These are phyloP conservation scores for Fusarium guadeloupense DNA, from an alignment of 2,329 filamentous ascomycete species.

Conservation along the genomic window DNA sequence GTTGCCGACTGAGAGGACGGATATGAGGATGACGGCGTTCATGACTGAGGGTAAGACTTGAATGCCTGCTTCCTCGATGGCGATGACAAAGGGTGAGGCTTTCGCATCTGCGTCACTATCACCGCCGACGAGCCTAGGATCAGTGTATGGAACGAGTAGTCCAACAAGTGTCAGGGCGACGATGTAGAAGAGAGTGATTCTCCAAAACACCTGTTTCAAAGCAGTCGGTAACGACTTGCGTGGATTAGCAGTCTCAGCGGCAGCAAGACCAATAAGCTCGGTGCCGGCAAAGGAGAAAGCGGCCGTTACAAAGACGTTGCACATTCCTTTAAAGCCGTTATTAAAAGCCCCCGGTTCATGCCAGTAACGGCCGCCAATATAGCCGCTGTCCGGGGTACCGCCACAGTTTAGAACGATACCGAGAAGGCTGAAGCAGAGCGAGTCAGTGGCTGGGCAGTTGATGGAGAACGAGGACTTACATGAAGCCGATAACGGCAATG, in stretches of 20 bases:
- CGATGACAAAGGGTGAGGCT: slow-evolving; percentile 92
- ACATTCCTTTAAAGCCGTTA: slow-evolving; percentile 85
- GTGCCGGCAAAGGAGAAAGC: slow-evolving; percentile 81
- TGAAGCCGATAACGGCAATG: slow-evolving; percentile 85
- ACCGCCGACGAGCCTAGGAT: slow-evolving; percentile 67
- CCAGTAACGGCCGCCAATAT: slow-evolving; percentile 86
- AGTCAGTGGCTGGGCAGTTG: slow-evolving; percentile 42
- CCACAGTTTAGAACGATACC: slow-evolving; percentile 88
- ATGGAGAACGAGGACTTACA: slow-evolving; percentile 61
- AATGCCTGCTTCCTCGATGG: slow-evolving; percentile 86
- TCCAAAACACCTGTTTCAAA: slow-evolving; percentile 95
- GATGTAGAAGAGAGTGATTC: slow-evolving; percentile 90
- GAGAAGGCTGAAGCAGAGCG: slow-evolving; percentile 67
- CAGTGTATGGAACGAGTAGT: slow-evolving; percentile 79
- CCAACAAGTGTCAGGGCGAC: slow-evolving; percentile 83
- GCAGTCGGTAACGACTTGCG: slow-evolving; percentile 85
- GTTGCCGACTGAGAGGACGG: slow-evolving; percentile 91
- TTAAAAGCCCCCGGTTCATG: slow-evolving; percentile 82
- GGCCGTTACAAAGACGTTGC: slow-evolving; percentile 78
- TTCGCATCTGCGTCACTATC: slow-evolving; percentile 70
- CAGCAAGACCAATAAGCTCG: slow-evolving; percentile 79
- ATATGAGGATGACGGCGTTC: slow-evolving; percentile 93
- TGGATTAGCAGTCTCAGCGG: slow-evolving; percentile 81
- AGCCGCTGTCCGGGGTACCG: slow-evolving; percentile 75
- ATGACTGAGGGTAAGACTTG: slow-evolving; percentile 84